phyloP scores from a whole-genome alignment of 768 basidiomycete species.

The Holtermanniella nyarrowii region DNA sequence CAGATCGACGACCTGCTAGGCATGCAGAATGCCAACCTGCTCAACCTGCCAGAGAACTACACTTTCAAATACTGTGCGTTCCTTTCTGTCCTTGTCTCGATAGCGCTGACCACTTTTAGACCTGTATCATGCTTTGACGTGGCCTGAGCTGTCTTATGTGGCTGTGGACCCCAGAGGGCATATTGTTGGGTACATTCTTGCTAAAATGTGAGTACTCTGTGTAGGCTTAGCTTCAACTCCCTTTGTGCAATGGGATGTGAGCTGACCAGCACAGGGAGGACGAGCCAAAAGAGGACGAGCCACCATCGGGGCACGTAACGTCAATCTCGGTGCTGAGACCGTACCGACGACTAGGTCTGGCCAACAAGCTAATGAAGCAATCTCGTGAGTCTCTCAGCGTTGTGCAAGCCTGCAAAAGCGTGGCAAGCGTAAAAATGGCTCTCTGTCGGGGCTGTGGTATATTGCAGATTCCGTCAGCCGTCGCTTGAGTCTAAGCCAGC shows the following conservation, averaged over 20 bases:
- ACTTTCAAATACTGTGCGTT: conserved; percentile 53
- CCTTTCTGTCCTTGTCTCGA: not conserved
- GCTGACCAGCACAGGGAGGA: conserved; percentile 44
- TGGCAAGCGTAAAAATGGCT: too few species aligned
- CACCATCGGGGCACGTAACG: conserved; percentile 77
- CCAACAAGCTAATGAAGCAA: conserved; percentile 86
- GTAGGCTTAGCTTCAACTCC: not conserved
- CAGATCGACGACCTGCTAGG: conserved; percentile 79
- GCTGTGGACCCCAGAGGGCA: conserved; percentile 81
- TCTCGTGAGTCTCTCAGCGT: conserved; percentile 63
- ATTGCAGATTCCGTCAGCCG: too few species aligned
- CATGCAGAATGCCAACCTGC: conserved; percentile 89
- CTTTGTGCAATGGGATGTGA: not conserved
- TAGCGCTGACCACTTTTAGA: conserved; percentile 47
- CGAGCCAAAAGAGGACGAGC: conserved; percentile 49
- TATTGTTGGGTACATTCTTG: conserved; percentile 90
- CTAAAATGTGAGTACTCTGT: conserved; percentile 62
- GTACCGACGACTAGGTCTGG: conserved; percentile 80
- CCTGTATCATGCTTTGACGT: conserved; percentile 79
- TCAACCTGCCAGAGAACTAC: conserved; percentile 89
- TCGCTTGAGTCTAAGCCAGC: too few species aligned
- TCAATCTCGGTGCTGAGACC: conserved; percentile 89
- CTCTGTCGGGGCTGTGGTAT: too few species aligned
- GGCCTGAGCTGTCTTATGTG: conserved; percentile 88
- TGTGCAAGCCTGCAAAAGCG: too few species aligned